These are phyloP conservation scores for Aegilops sharonensis DNA, from an alignment of 176 grass and related monocot species.

Conservation along the genomic window DNA sequence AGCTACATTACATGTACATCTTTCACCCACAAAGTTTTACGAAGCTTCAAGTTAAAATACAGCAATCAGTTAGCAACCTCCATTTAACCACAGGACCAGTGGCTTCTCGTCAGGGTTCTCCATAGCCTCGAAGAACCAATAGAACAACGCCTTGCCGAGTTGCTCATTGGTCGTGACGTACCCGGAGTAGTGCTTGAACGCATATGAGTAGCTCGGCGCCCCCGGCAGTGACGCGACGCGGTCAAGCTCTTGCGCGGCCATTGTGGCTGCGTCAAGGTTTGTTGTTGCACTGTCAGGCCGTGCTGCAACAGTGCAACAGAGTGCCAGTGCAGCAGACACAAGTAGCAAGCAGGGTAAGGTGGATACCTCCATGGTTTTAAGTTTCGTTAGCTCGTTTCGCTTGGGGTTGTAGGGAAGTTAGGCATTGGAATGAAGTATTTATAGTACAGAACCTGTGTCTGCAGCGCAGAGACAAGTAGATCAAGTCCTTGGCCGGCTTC, in stretches of 20 bases:
- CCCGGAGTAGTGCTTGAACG: conserved; percentile 52
- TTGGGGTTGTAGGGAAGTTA: neutral
- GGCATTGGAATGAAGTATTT: neutral
- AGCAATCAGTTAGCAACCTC: conserved; percentile 33
- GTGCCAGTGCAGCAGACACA: neutral
- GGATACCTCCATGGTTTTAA: conserved; percentile 7
- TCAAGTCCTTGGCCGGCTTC: neutral
- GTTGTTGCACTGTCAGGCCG: neutral
- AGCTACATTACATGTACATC: neutral
- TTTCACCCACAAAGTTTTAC: neutral
- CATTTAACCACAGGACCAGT: conserved; percentile 64
- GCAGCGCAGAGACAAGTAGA: neutral
- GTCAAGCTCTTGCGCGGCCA: conserved; percentile 41
- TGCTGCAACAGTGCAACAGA: conserved; percentile 11
- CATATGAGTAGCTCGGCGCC: conserved; percentile 16
- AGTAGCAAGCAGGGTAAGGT: conserved; percentile 17
- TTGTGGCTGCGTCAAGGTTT: conserved; percentile 8
- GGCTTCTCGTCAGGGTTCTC: conserved; percentile 45
- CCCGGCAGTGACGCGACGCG: conserved; percentile 39
- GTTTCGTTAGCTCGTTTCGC: neutral
- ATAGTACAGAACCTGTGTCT: neutral
- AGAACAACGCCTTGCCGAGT: conserved; percentile 61
- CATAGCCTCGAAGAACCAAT: conserved; percentile 66
- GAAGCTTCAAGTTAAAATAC: neutral
- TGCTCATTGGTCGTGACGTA: conserved; percentile 45